Base-by-base conservation (phyloP, 331 rosid genomes). In the Malus hybrid region DNA sequence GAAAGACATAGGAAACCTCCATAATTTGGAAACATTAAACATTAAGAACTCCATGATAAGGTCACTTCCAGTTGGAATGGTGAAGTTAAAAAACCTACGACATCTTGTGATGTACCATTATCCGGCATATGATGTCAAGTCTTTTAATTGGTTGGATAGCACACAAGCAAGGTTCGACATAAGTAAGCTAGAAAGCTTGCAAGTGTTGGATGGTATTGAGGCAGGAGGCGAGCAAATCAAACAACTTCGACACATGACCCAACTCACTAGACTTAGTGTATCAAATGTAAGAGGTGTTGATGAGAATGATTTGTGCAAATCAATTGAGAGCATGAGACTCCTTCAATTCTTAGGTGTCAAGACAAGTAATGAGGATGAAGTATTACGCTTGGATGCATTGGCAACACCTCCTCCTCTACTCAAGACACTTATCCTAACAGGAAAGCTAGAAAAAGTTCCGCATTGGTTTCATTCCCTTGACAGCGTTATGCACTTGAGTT, bases 331-430 rank as follows among this genome's bases (percentile, higher is more conserved):
- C 36, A 20, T 74, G 70, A 31, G 4, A 27, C 64, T 28, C 22
- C 2, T 74, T 1, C 7, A 55, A 55, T 36, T 10, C 34, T 50
- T 63, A 63, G 16, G 9, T 29, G 55, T 63, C 27, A n/a, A 50
- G 55, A 42, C 79, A 32, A 52, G 65, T 8, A 24, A 19, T 0
- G 78, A 65, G 6, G 72, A 54, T 16, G 79, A 65, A n/a, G 28
- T 54, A 9, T 29, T 75, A 16, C 12, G 39, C 33, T 12, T 66
- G 79, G 72, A 66, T 24, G 78, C 71, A 50, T 50, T 74, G 71
- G 10, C 62, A 22, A 31, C 34, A 15, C 2, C 54, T 31, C 78
- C 78, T 18, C 65, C 78, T 12, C 18, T 29, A 13, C 71, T 75
- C 5, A 13, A 54, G 13, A 24, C 72, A 76, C 79, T 76, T 69